Base-by-base conservation (phyloP, 2,329 filamentous ascomycete genomes). In the Diaporthe humulicola region DNA sequence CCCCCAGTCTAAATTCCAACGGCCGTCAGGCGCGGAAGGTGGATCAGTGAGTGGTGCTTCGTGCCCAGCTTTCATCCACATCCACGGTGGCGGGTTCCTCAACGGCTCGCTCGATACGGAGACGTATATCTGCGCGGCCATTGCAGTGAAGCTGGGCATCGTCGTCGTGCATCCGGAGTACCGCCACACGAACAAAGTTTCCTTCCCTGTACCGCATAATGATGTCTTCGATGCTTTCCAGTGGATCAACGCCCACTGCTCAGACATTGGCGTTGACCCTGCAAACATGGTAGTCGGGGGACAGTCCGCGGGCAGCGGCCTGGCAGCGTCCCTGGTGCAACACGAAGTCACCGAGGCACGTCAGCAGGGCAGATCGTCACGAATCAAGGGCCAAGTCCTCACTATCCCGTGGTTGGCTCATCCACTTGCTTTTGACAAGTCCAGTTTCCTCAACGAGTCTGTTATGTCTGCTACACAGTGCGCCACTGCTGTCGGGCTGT, bases 131-230 rank as follows among this genome's bases (percentile, higher is more conserved):
- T 60, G 57, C 57, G 57, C 57, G n/a, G 33, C 57, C 8, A 40
- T 3, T 17, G 57, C 57, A 12, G 36, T 60, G 14, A 40, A 28
- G n/a, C 36, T 60, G 1, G 57, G 14, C 14, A 60, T 60, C 22
- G 57, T 60, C 57, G 57, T 60, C 57, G 22, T 40, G 36, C 57
- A 60, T 25, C 57, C 57, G 57, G 22, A 60, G n/a, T 60, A 60
- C 36, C 57, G 57, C 22, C 57, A 60, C 9, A 60, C 57, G 17
- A 60, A 60, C 14, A 6, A 60, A 9, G 57, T 60, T 0, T 60
- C 57, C n/a, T 60, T 60, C 57, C 57, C 57, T 10, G 36, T 60
- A 2, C 57, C 57, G 1, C 57, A 60, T 9, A 12, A 60, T 5
- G 57, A 60, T 12, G 14, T 60, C 36, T 60, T 10, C 22, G 57